phyloP scores from a whole-genome alignment of 176 grass and related monocot genomes.

The Paspalum notatum region DNA sequence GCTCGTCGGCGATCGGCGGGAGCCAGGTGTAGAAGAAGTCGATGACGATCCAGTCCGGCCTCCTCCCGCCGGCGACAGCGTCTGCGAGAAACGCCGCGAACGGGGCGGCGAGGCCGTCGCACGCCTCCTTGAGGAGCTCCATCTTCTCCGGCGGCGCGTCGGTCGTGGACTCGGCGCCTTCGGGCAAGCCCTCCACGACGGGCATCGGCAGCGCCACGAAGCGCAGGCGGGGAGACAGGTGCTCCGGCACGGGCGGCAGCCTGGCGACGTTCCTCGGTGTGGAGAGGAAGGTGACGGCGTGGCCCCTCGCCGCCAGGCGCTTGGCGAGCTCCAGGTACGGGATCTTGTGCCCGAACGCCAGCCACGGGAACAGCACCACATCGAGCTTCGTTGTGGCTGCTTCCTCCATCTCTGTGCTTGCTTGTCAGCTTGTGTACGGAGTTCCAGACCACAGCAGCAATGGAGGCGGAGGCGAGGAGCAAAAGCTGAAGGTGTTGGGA shows the following conservation, averaged over 20 bases:
- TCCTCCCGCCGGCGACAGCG: background rate
- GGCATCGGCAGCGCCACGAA: conserved; percentile 42
- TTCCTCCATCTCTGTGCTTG: background rate
- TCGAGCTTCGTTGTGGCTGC: conserved; percentile 9
- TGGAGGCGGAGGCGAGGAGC: too few species aligned
- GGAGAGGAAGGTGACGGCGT: conserved; percentile 58
- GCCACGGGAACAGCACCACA: conserved; percentile 62
- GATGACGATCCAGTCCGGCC: conserved; percentile 47
- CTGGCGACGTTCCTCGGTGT: conserved; percentile 57
- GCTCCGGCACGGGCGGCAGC: conserved; percentile 34
- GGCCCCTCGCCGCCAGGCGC: conserved; percentile 40
- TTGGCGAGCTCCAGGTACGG: conserved; percentile 51
- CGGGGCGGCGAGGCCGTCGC: conserved; percentile 42
- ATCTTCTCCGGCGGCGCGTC: conserved; percentile 41
- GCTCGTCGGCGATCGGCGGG: conserved; percentile 26
- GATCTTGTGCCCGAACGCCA: conserved; percentile 56
- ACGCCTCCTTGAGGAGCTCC: conserved; percentile 48
- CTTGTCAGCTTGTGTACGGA: too few species aligned
- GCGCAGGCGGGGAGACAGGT: conserved; percentile 11
- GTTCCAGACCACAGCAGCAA: too few species aligned
- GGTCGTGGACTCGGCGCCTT: conserved; percentile 48
- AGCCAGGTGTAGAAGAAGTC: conserved; percentile 52
- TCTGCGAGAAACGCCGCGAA: conserved; percentile 14
- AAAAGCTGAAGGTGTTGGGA: too few species aligned
- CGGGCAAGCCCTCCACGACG: conserved; percentile 2